Percentiles rank a stretch among this genome's conserved stretches.
Evolutionary conservation across 164 flowering plant genomes (phyloP).

Genomic region (Stephania japonica): DNA sequence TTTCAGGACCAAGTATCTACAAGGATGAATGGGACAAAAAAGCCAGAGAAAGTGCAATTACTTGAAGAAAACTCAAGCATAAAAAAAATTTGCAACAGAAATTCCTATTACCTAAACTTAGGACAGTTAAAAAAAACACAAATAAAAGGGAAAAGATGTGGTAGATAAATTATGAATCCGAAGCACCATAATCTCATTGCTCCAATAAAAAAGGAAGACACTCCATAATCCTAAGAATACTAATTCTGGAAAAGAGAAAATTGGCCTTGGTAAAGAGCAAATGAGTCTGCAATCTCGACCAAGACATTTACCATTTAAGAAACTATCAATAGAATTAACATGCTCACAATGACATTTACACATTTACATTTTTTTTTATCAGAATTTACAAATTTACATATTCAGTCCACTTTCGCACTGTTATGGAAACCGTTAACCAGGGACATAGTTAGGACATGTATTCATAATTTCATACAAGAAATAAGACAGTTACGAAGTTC

Average conservation of each 20-base stretch:
- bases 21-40: not conserved
- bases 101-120: not conserved
- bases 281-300: not conserved
- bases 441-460: not conserved
- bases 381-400: not conserved
- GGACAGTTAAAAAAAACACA: not conserved
- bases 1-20: conserved; percentile 86
- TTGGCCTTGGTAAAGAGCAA: not conserved
- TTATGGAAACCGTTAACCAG: not conserved
- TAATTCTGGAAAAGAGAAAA: not conserved
- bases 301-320: not conserved
- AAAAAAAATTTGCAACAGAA: not conserved
- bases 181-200: not conserved
- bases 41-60: not conserved
- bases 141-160: not conserved
- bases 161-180: not conserved
- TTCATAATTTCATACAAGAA: not conserved
- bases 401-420: not conserved
- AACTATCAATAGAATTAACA: not conserved
- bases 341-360: too few relatives aligned
- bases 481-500: not conserved
- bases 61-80: not conserved
- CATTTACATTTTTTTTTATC: too few relatives aligned
- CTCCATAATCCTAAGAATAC: not conserved
- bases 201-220: too few relatives aligned